phyloP scores from a whole-genome alignment of 345 rosid genomes.

The Heritiera fomes region DNA sequence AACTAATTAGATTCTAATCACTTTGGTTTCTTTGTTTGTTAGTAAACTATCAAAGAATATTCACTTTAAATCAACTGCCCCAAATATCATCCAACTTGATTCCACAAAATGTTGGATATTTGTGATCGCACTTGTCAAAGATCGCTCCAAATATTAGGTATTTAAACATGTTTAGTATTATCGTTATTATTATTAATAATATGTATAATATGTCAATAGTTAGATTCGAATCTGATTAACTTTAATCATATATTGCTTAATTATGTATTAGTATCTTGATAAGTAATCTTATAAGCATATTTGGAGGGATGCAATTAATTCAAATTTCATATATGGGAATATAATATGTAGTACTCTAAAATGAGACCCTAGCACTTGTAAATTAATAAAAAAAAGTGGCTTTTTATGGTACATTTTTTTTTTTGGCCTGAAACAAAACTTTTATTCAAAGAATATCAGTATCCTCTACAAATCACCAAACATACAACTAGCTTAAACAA shows the following conservation, averaged over 20 bases:
- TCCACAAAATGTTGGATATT: background rate
- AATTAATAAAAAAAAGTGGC: background rate
- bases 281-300: background rate
- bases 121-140: background rate
- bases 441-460: too few relatives aligned
- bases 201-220: background rate
- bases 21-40: background rate
- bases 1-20: constrained; percentile 12
- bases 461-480: too few relatives aligned
- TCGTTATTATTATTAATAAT: background rate
- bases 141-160: background rate
- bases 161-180: background rate
- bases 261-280: background rate
- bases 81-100: background rate
- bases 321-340: background rate
- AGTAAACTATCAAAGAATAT: constrained; percentile 12
- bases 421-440: too few relatives aligned
- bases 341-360: background rate
- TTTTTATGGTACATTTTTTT: background rate
- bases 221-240: background rate
- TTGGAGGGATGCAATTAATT: background rate
- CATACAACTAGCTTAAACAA: too few relatives aligned
- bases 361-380: background rate
- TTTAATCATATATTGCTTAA: background rate
- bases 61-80: background rate